Base-by-base conservation (phyloP, 257 asterid species). In the Handroanthus guayacan region DNA sequence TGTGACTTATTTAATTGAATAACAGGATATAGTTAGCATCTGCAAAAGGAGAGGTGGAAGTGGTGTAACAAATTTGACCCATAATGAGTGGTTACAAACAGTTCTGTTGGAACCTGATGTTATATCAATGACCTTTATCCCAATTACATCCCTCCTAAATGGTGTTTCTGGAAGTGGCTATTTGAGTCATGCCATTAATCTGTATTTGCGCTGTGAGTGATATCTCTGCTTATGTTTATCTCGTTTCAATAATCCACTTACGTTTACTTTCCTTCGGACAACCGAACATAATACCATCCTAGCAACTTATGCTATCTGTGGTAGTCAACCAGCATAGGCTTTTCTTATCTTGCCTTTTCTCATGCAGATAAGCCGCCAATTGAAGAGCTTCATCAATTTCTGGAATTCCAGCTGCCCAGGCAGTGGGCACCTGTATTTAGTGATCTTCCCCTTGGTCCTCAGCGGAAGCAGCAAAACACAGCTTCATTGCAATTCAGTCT, bases 391-490 rank as follows among this genome's bases (percentile, higher is more conserved):
- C 92, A 95, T 78, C 99, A 95, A 82, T 95, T 95, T 87, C 86
- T 95, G 78, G 99, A 95, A 81, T 95, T 95, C 86, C 99, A 95
- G 85, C 89, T 92, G 81, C 99, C 99, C 51, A 81, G 98, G 84
- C 98, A 91, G 81, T 95, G 99, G 99, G 99, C 99, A 52, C 99
- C 99, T 60, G 89, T 95, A 52, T 95, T 91, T 74, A 86, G 92
- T 58, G 97, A 95, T 75, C 98, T 95, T 82, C 97, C 99, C 39
- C 94, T 95, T 75, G 99, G 98, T 79, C 99, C 99, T 60, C 97
- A 95, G 65, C 86, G 97, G 58, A 89, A 91, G 82, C 92, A 91
- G 77, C 90, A 86, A 78, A 88, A 84, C 80, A 79, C 89, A 55
- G 83, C 93, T 61, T 92, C 99, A 50, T 81, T 95, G 81, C 99